A percentile compares a stretch with the other conserved stretches of the same genome.
These are phyloP conservation scores for Solanum tarijense DNA, from an alignment of 257 asterid genomes.

Conservation along the genomic window DNA sequence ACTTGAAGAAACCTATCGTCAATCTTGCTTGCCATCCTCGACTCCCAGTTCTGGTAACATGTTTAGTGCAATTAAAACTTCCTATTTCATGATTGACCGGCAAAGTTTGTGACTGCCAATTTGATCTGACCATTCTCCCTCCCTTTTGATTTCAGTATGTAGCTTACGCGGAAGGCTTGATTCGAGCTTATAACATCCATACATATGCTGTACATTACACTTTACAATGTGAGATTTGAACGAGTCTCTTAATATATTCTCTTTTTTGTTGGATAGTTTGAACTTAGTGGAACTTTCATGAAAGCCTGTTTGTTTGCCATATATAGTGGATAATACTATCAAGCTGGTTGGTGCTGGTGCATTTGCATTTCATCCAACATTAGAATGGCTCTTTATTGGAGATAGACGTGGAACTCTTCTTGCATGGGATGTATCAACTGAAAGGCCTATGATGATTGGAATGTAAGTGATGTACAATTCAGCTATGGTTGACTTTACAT, in stretches of 20 bases:
- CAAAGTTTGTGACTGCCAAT: slow-evolving; percentile 6
- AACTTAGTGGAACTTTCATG: background rate
- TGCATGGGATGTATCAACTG: slow-evolving; percentile 99
- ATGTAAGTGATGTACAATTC: slow-evolving; percentile 47
- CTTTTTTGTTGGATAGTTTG: background rate
- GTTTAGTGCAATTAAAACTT: background rate
- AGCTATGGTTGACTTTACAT: slow-evolving; percentile 1
- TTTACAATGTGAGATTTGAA: slow-evolving; percentile 68
- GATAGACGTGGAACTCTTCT: slow-evolving; percentile 96
- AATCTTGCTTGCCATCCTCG: slow-evolving; percentile 99
- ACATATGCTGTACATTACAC: slow-evolving; percentile 94
- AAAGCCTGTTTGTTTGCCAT: background rate
- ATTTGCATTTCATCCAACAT: slow-evolving; percentile 89
- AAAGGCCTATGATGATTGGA: slow-evolving; percentile 98
- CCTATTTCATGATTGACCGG: background rate
- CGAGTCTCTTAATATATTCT: background rate
- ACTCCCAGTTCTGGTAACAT: slow-evolving; percentile 81
- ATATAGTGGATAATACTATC: slow-evolving; percentile 94
- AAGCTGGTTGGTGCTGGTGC: slow-evolving; percentile 97
- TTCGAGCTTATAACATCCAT: slow-evolving; percentile 91
- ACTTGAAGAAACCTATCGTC: slow-evolving; percentile 95
- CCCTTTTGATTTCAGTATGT: slow-evolving; percentile 62
- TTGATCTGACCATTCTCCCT: slow-evolving; percentile 12
- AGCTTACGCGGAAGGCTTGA: slow-evolving; percentile 95
- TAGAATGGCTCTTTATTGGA: slow-evolving; percentile 98